phyloP scores from a whole-genome alignment of 192 early-diverging fungal genomes.

The Rhizophagus prolifer region DNA sequence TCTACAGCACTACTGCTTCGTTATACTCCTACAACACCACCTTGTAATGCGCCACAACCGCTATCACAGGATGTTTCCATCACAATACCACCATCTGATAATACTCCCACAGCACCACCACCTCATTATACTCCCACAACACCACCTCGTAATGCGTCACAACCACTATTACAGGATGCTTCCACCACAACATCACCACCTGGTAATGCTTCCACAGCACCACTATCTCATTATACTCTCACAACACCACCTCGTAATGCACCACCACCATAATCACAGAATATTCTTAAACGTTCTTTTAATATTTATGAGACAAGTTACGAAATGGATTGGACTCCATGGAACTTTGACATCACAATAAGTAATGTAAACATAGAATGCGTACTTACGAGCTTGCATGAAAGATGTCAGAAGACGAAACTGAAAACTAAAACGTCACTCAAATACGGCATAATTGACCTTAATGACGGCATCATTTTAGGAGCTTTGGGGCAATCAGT shows the following conservation, averaged over 20 bases:
- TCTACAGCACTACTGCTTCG: not conserved
- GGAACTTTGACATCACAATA: constrained; percentile 20
- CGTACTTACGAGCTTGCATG: constrained; percentile 14
- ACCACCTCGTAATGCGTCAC: not conserved
- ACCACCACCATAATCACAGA: not conserved
- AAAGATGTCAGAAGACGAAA: constrained; percentile 23
- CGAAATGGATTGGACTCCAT: constrained; percentile 27
- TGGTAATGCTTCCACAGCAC: constrained; percentile 3
- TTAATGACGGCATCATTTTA: constrained; percentile 21
- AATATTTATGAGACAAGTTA: constrained; percentile 11
- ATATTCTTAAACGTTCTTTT: constrained; percentile 18
- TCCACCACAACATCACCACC: not conserved
- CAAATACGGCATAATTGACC: constrained; percentile 24
- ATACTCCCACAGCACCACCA: not conserved
- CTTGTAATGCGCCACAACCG: not conserved
- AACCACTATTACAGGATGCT: not conserved
- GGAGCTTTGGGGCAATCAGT: constrained; percentile 12
- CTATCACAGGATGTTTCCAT: not conserved
- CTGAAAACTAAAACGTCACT: constrained; percentile 23
- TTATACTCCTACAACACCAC: not conserved
- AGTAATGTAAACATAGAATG: constrained; percentile 21
- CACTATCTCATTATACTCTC: not conserved
- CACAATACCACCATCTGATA: not conserved
- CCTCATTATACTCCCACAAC: not conserved
- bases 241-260: constrained; percentile 4